Base-by-base conservation (phyloP, 148 eudicot species). In the Agrostemma githago region DNA sequence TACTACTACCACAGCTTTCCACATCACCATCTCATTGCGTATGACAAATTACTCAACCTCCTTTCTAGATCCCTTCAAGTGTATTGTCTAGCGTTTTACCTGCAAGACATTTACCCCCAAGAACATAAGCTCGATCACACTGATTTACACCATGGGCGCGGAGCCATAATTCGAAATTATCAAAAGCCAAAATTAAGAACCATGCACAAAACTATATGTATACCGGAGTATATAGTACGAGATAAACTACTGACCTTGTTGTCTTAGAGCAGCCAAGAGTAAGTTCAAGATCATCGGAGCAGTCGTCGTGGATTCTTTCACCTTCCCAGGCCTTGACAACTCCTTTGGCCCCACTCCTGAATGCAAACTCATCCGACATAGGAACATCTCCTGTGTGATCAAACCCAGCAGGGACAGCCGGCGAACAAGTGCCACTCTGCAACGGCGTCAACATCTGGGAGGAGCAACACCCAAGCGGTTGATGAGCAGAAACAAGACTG, bases 381-480 rank as follows among this genome's bases (percentile, higher is more conserved):
- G 89, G 89, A 40, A 86, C 78, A 65, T 86, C 89, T 68, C 86
- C 78, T 66, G 75, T 82, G 39, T 82, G 84, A 78, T 89, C 87
- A 53, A 51, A 70, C 4, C 86, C 87, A 43, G 89, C 84, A 37
- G 86, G 80, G 19, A 88, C 72, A 41, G 88, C 94, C 54, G 97
- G 97, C 19, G 94, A 92, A 72, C 92, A 92, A 1, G 90, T 92
- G 3, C 94, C 97, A 72, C 94, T 91, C 66, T 89, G 92, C 5
- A 88, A 85, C 17, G 97, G 94, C 17, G 95, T 85, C 81, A 83
- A 77, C 88, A 88, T 85, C 8, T 71, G 82, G 6, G 91, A 83
- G 5, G 89, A 89, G 15, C 87, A 81, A 2, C 88, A 86, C 26
- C 92, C 91, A 51, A 86, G 83, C 5, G 89, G 91, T 68, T 84